Percentiles rank a stretch among this genome's conserved stretches.
Conservation (phyloP, 345 rosid species). For the Salix dunnii region DNA sequence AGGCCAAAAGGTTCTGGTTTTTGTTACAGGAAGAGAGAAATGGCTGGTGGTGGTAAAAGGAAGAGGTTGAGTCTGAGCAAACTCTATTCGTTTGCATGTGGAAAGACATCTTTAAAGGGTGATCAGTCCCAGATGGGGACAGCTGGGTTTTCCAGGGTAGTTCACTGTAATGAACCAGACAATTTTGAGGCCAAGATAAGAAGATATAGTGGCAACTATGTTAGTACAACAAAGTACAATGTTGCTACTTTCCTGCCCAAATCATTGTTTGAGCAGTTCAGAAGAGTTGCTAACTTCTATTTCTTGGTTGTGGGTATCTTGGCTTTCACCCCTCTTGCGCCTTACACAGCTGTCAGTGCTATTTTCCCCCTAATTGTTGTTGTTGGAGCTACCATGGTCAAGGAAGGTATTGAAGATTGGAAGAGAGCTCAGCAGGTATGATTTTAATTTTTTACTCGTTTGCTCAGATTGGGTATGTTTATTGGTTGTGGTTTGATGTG, state of each 20-base stretch:
- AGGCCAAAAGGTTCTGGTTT: background rate
- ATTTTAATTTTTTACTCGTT: background rate
- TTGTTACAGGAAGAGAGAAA: conserved; percentile 14
- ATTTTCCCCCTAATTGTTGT: conserved; percentile 71
- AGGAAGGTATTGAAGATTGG: conserved; percentile 89
- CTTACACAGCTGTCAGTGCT: conserved; percentile 67
- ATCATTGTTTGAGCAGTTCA: conserved; percentile 92
- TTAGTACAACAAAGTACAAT: conserved; percentile 74
- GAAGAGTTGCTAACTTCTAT: conserved; percentile 90
- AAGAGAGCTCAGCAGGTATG: conserved; percentile 73
- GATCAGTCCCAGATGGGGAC: conserved; percentile 77
- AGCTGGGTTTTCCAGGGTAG: conserved; percentile 82
- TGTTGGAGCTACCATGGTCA: conserved; percentile 77
- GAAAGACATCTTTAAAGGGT: conserved; percentile 50
- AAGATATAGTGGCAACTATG: conserved; percentile 55
- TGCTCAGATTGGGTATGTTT: background rate
- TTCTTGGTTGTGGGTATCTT: conserved; percentile 69
- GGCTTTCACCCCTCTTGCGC: conserved; percentile 71
- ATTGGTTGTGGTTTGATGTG: background rate
- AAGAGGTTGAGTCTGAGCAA: conserved; percentile 61
- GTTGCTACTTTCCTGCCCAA: conserved; percentile 77
- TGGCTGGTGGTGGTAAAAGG: conserved; percentile 56
- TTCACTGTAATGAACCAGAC: conserved; percentile 72
- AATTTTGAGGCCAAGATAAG: conserved; percentile 51
- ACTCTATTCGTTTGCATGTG: conserved; percentile 64